Base-by-base conservation (phyloP, 805 yeast genomes). In the Lachancea sp. region DNA sequence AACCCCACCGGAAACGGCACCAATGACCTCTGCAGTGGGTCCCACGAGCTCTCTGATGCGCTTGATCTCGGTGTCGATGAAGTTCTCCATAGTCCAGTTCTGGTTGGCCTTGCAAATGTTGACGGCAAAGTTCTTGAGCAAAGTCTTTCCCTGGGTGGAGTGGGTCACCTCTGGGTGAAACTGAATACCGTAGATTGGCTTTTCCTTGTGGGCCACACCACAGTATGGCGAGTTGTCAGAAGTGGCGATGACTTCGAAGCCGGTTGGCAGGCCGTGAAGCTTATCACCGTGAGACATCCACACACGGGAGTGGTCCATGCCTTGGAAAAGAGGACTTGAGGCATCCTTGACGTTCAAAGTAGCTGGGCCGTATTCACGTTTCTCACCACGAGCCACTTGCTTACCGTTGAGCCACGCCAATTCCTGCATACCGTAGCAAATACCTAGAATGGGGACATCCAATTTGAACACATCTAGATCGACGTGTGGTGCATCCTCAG, bases 281-380 rank as follows among this genome's bases (percentile, higher is more conserved):
- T 93, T 93, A 72, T 93, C 99, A 63, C 96, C 96, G 69, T 93
- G 99, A 40, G 98, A 90, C 99, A 93, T 93, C 99, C 99, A 93
- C 51, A 93, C 97, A 66, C 84, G 90, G 48, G 95, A 88, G 72
- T 93, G 84, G 68, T 89, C 95, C 57, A 93, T 87, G 50, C 83
- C 96, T 52, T 81, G 74, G 70, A 93, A 93, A 51, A 93, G 73
- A 17, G 85, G 80, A 66, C 87, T 79, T 17, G 68, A 46, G 35
- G 69, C 52, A 62, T 87, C 93, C 57, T 77, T 73, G 46, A 88
- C 95, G 55, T 80, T 75, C 65, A 93, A 75, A 48, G 85, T 80
- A 49, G 99, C 96, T 41, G 96, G 96, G 50, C 99, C 99, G 64
- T 91, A 93, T 72, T 93, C 99, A 70, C 98, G 82, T 77, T 91